A percentile compares a stretch with the other conserved stretches of the same genome.
These are phyloP conservation scores for Erodium maritimum DNA, from an alignment of 345 rosid species.

Conservation along the genomic window DNA sequence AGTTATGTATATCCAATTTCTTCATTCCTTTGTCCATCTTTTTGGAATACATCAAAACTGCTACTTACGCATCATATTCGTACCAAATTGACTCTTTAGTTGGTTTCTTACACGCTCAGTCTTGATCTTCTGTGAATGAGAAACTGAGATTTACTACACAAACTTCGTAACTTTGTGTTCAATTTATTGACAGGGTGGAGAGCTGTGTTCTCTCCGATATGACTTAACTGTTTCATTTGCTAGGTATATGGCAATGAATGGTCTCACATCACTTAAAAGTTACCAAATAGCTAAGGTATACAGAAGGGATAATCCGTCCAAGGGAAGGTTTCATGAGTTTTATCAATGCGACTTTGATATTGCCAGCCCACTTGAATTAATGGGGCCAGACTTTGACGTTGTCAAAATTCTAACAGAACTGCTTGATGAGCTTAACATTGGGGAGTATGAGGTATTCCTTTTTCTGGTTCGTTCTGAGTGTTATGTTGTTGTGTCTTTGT, in stretches of 20 bases:
- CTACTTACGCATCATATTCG: no score
- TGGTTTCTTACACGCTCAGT: no score
- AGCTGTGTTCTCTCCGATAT: slow-evolving; percentile 83
- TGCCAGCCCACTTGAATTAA: slow-evolving; percentile 71
- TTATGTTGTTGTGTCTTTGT: not conserved
- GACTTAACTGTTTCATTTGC: slow-evolving; percentile 96
- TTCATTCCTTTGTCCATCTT: no score
- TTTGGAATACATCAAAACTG: no score
- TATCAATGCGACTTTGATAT: slow-evolving; percentile 95
- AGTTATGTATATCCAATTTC: no score
- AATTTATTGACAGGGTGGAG: slow-evolving; percentile 62
- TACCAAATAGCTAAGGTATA: slow-evolving; percentile 86
- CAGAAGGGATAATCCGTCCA: slow-evolving; percentile 90
- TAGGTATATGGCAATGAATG: slow-evolving; percentile 84
- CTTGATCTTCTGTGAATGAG: no score
- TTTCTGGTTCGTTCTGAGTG: not conserved
- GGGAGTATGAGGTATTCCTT: slow-evolving; percentile 65
- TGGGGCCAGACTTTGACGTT: slow-evolving; percentile 93
- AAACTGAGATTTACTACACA: no score
- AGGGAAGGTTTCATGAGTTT: slow-evolving; percentile 92
- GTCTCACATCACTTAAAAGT: slow-evolving; percentile 65
- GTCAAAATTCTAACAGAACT: slow-evolving; percentile 64
- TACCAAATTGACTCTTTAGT: no score
- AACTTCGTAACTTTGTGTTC: not conserved
- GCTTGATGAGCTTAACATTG: slow-evolving; percentile 67